Evolutionary conservation across 2,329 filamentous ascomycete species (phyloP).

Genomic region (Nemania sp.): DNA sequence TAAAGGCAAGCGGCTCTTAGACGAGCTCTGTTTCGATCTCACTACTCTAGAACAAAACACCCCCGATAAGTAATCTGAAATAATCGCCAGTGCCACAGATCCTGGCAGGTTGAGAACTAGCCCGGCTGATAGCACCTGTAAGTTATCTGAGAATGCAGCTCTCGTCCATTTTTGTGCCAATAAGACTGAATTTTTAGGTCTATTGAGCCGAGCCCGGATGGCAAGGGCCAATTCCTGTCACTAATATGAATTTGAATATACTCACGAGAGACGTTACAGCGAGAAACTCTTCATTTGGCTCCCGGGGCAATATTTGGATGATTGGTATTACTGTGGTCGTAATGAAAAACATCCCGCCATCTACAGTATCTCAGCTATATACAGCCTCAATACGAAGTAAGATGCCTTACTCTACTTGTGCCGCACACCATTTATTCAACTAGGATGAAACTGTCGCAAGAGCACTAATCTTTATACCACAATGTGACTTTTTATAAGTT

Average conservation of each 20-base stretch:
- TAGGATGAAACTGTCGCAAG: conserved; percentile 82
- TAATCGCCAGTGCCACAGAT: conserved; percentile 60
- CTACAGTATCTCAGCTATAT: conserved; percentile 66
- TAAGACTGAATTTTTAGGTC: conserved; percentile 83
- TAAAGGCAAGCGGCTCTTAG: conserved; percentile 75
- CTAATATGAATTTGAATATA: conserved; percentile 95
- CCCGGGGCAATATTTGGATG: conserved; percentile 91
- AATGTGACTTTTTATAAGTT: conserved; percentile 82
- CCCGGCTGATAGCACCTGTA: conserved; percentile 74
- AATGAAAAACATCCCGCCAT: conserved; percentile 81
- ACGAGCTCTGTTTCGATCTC: background rate
- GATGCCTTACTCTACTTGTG: conserved; percentile 75
- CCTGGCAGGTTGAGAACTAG: conserved; percentile 84
- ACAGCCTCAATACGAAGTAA: conserved; percentile 70
- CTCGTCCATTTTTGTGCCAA: conserved; percentile 93
- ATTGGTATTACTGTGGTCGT: conserved; percentile 87
- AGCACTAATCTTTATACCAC: conserved; percentile 98
- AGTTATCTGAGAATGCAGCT: conserved; percentile 67
- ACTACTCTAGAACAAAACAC: background rate
- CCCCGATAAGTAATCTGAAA: background rate
- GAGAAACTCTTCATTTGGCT: conserved; percentile 81
- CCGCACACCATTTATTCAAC: conserved; percentile 78
- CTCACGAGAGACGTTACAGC: conserved; percentile 79
- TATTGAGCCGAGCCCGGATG: conserved; percentile 61
- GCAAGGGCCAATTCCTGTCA: conserved; percentile 76